Base-by-base conservation (phyloP, 2,329 filamentous ascomycete species). In the Phialophora verrucosa region DNA sequence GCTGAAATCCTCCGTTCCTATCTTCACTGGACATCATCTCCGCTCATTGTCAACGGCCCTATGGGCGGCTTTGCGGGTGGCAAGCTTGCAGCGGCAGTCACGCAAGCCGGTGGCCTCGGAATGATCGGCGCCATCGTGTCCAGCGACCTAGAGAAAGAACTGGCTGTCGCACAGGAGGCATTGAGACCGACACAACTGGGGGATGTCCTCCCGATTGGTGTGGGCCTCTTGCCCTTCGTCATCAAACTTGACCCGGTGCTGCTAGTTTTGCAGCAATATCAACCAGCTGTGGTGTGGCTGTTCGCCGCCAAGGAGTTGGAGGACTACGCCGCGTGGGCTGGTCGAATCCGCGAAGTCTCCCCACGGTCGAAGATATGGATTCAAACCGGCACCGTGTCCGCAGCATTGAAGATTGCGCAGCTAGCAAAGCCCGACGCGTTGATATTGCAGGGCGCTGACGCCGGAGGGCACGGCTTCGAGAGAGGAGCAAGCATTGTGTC, bases 11-110 rank as follows among this genome's bases (percentile, higher is more conserved):
- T 61, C n/a, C 20, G 32, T 11, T 38, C 31, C 14, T 59, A 63
- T 20, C 42, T 67, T 11, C 58, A 62, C 10, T 67, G 65, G 65
- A 58, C 62, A 23, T 42, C 35, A 2, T 31, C 47, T 29, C 65
- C 65, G 7, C 50, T 91, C 23, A 81, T 92, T 35, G 79, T 83
- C 57, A 81, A 82, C 50, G 90, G 88, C 1, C 90, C 90, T 0
- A 91, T 92, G 90, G 84, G 87, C 44, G 80, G 87, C 44, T 85
- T 91, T 59, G 80, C 83, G 70, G 83, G 75, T 73, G 83, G 75
- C 67, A 81, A 74, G 0, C 82, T 92, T 2, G 87, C 88, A 3
- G 78, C 87, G 35, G 83, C 86, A 54, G 83, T 91, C 12, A 87
- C 85, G 1, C 77, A 77, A 70, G 84, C 86, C 42, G 82, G 83